Evolutionary conservation across 2,329 filamentous ascomycete genomes (phyloP), one percentile per base, ranked within the genome.

Genomic region (Endoconidiophora laricicola): DNA sequence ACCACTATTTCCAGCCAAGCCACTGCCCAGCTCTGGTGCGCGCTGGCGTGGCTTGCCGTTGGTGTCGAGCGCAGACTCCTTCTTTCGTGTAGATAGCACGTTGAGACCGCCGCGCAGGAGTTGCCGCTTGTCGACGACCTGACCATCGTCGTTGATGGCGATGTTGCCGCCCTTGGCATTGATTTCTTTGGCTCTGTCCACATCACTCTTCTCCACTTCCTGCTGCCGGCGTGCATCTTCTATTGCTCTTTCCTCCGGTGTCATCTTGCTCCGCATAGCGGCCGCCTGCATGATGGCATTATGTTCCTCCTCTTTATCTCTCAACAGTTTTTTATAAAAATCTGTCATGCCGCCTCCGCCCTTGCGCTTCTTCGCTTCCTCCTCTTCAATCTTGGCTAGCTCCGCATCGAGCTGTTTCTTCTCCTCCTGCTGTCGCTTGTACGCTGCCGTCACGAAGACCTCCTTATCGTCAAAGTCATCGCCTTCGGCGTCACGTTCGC

Each of bases 101-200:
- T 93, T 93, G 47, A 93, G 70, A 23, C 85, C 85, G 5, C 83
- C 81, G 44, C 69, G 73, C 5, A 93, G 72, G 6, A 91, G 68
- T 61, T 91, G 80, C n/a, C 84, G 72, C 68, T 87, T 90, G 61
- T 93, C 85, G 23, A 86, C 81, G 1, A 91, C 79, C 60, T 88
- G 78, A 0, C 85, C 85, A 38, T 91, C 85, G 54, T 91, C 85
- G 58, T 90, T 90, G 58, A 90, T 65, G 6, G 78, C 73, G 38
- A 91, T 73, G 3, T 69, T 66, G 0, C 66, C 78, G 55, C 68
- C 76, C 54, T 69, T 77, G 38, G 75, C 72, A 49, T 80, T 81
- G 48, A 86, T 71, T 58, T 84, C 79, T 44, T 68, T 71, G 3
- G 81, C 81, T n/a, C 79, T 58, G 33, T 87, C 75, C 2, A 73